Evolutionary conservation across 345 rosid species (phyloP).

Genomic region (Eucalyptus regnans): DNA sequence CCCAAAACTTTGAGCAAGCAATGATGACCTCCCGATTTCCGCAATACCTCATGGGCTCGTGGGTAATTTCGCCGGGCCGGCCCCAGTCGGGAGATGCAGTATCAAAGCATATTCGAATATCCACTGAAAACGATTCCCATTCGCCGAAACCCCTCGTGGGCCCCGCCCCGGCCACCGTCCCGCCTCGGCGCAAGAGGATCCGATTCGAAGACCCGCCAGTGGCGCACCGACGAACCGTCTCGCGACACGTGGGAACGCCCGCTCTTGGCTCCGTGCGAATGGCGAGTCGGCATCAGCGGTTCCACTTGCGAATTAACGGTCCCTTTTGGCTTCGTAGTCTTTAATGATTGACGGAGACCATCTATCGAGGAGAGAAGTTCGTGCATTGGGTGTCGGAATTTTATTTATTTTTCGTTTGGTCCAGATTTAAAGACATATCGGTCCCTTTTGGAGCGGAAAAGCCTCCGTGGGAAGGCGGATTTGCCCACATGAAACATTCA

Average conservation of each 20-base stretch:
- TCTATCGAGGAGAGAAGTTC: neutral
- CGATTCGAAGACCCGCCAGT: neutral
- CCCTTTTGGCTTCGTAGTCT: neutral
- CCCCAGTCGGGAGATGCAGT: neutral
- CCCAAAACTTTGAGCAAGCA: neutral
- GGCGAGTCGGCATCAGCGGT: neutral
- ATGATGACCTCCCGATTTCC: neutral
- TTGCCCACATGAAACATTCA: neutral
- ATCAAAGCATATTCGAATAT: constrained; percentile 35
- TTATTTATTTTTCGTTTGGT: neutral
- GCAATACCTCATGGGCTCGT: neutral
- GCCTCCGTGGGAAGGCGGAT: neutral
- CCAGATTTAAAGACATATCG: neutral
- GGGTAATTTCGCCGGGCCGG: neutral
- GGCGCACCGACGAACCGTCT: neutral
- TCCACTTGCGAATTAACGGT: neutral
- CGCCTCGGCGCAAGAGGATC: neutral
- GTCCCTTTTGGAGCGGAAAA: neutral
- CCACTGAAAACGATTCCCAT: constrained; percentile 14
- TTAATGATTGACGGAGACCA: neutral
- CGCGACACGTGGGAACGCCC: neutral
- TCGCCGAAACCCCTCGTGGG: neutral
- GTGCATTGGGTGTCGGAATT: neutral
- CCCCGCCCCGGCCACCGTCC: neutral
- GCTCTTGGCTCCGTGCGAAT: neutral